Conservation (phyloP, 176 grass and related monocot species). For the Carex pumila region DNA sequence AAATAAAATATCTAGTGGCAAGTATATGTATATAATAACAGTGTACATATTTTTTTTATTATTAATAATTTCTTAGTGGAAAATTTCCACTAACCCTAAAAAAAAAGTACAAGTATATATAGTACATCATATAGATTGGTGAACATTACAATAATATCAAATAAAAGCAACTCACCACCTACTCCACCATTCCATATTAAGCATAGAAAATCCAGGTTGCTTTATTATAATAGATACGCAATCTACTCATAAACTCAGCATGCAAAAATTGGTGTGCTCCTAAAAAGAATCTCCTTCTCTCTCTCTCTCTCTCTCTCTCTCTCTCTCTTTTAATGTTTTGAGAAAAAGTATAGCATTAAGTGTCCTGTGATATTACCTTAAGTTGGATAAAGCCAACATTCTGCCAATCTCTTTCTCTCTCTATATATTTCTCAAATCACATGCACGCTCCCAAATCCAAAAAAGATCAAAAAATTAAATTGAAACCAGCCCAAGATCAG, state of each 20-base stretch:
- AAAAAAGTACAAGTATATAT: no score
- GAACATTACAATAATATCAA: no score
- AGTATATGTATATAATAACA: not conserved
- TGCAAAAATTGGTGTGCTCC: not conserved
- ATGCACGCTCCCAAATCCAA: not conserved
- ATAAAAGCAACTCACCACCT: not conserved
- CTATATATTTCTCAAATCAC: not conserved
- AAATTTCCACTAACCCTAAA: no score
- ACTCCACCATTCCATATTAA: not conserved
- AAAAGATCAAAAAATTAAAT: conserved; percentile 22
- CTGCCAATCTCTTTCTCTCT: not conserved
- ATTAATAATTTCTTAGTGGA: no score
- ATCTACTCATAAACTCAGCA: not conserved
- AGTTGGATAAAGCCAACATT: conserved; percentile 10
- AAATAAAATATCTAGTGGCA: not conserved
- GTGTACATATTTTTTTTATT: no score
- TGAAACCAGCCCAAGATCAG: not conserved
- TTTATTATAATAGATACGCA: not conserved
- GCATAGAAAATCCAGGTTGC: not conserved
- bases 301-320: not conserved
- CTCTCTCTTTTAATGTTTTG: not conserved
- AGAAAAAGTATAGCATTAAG: not conserved
- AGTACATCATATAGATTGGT: no score
- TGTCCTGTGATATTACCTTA: not conserved
- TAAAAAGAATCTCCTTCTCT: not conserved